Base-by-base conservation (phyloP, 495 filamentous ascomycete genomes). In the Amorphotheca resinae region DNA sequence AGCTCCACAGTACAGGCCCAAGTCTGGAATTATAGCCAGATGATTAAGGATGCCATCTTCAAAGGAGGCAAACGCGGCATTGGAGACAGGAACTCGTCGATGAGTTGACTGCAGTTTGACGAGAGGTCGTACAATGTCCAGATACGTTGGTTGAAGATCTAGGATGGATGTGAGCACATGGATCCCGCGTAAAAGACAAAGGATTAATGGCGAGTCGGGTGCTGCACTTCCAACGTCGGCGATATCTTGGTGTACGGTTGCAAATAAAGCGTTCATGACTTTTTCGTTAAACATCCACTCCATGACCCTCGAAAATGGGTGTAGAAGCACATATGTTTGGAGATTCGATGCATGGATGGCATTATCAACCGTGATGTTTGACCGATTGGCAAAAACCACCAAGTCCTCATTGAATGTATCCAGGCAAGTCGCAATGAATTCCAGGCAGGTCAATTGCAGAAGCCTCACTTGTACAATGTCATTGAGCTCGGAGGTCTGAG, bases 281-380 rank as follows among this genome's bases (percentile, higher is more conserved):
- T 84, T 85, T 50, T 91, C 84, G 52, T 93, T 94, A 57, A 93
- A 95, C 59, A 96, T 70, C 84, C 93, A 96, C 58, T 96, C 93
- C 77, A 94, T 91, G 17, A 87, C 83, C 28, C 91, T 76, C 15
- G 82, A 77, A 52, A 95, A 95, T 7, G 91, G 87, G 62, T 99
- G 91, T 18, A 95, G 69, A 4, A 77, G 73, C 42, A 86, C 72
- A 52, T 99, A 99, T 12, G 68, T 68, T 35, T 74, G 68, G 20
- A 96, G 61, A 15, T 77, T 80, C 2, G 78, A 79, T 22, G 82
- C 65, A 33, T 75, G 69, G 45, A 89, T 79, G 4, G 78, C 74
- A 12, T 69, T 53, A 59, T 95, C 88, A 4, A 93, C 75, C 18
- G 72, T 58, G 8, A 87, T 60, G 41, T 74, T 79, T 1, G 84